Evolutionary conservation across 176 grass and related monocot species (phyloP), one percentile per base, ranked within the genome.

Genomic region (Carex cristatella): DNA sequence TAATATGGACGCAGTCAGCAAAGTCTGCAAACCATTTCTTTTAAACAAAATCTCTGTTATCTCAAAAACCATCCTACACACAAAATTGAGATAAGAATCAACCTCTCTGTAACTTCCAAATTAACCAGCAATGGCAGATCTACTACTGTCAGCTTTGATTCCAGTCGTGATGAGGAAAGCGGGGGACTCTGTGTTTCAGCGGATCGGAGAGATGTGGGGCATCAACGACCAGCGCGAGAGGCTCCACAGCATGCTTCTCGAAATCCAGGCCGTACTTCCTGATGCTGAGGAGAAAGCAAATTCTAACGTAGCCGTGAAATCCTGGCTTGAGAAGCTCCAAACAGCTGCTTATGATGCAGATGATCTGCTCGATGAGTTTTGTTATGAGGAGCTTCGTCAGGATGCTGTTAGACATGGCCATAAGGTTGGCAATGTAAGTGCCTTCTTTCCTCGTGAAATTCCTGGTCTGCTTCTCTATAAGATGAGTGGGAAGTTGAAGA

Each of bases 291-390:
- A 57, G 13, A 3, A 67, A 44, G 48, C 6, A 15, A 18, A 14
- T 12, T 4, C 63, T 18, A 77, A 63, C 49, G 10, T 2, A 0
- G 82, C 3, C 0, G 69, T 87, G 2, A 18, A 51, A 33, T 37
- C n/a, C 4, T 89, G 84, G 89, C 71, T 89, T 48, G 38, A 13
- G 60, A 79, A 59, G 0, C 76, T 91, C 59, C 77, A n/a, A 79
- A 49, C 80, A 11, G 85, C 6, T 0, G 82, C 87, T 0, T 87
- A 89, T 79, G 32, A 83, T 46, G 91, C 78, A 10, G 84, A 91
- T 2, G 87, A 93, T 15, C n/a, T 91, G 56, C 77, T 91, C 10
- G 92, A 89, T 14, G 58, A 81, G 2, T 86, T 91, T 42, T 54
- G 65, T 48, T 85, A 89, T 6, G 87, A 86, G 63, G 76, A 82